Base-by-base conservation (phyloP, 352 stramenopile species). In the Achlya hypogyna region DNA sequence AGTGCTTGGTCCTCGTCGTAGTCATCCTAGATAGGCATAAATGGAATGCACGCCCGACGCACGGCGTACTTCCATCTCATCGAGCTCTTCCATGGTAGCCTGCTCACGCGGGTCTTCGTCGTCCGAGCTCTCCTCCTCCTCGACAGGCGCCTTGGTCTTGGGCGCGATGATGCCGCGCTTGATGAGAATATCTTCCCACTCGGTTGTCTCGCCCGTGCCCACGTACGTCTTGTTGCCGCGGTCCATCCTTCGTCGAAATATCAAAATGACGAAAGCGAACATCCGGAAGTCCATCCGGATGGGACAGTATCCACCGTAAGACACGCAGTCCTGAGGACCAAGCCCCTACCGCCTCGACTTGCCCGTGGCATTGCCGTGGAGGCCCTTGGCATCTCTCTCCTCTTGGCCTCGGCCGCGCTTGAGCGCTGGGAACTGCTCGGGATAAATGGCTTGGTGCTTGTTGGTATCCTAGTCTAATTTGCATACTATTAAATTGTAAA, bases 101-200 rank as follows among this genome's bases (percentile, higher is more conserved):
- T 93, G 64, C 71, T 93, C 79, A 51, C 84, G 84, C 51, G 84
- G 77, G 62, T 92, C 83, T 22, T 78, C 74, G 16, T 71, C 51
- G 16, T 84, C 74, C 42, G 82, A 62, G 54, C 63, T 65, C 25
- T 70, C 63, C 32, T 91, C 74, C 51, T 85, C 78, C 63, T 95
- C 84, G 10, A 91, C 80, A 38, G 74, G 76, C 40, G 93, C 86
- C 74, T 95, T 95, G 43, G 81, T 91, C 82, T 93, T 95, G 47
- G 86, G 86, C 25, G 86, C 86, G 29, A 95, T 71, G 67, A 95
- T 95, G 5, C 86, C 86, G 67, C 91, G 91, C 75, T 93, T 95
- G 52, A 95, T 74, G 62, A 95, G 72, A 69, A 95, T 95, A 60
- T 95, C 86, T 73, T 95, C 86, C 86, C 86, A 95, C 74, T 95